phyloP scores from a whole-genome alignment of 2,329 filamentous ascomycete genomes.

The Stenocarpella maydis region DNA sequence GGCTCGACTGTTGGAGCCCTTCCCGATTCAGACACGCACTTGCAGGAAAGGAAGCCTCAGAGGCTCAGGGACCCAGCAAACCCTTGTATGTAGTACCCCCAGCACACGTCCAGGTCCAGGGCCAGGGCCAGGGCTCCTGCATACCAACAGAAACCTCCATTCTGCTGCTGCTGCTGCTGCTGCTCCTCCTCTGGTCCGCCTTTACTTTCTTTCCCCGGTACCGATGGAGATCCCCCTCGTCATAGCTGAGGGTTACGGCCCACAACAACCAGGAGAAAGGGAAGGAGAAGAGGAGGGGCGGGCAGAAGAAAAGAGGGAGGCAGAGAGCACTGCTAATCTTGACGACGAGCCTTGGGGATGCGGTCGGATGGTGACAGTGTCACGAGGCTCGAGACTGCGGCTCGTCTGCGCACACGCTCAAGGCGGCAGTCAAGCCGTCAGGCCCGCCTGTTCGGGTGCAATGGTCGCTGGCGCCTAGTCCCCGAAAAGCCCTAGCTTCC shows the following conservation, averaged over 20 bases:
- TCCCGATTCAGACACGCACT: neutral
- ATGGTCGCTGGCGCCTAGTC: constrained; percentile 25
- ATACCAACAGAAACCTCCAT: constrained; percentile 10
- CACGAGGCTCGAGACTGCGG: neutral
- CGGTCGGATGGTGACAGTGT: neutral
- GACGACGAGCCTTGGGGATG: neutral
- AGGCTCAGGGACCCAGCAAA: neutral
- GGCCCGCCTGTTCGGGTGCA: neutral
- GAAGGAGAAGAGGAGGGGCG: neutral
- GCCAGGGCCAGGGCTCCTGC: neutral
- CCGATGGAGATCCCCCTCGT: constrained; percentile 3
- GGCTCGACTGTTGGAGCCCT: constrained; percentile 12
- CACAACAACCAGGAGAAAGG: constrained; percentile 1
- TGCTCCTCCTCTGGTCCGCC: neutral
- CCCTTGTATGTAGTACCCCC: neutral
- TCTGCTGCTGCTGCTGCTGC: too few species aligned
- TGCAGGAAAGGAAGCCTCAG: constrained; percentile 1
- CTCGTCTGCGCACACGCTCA: constrained; percentile 14
- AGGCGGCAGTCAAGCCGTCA: neutral
- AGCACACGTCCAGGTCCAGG: neutral
- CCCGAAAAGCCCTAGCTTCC: constrained; percentile 10
- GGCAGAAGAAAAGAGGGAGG: neutral
- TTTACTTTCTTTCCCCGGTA: neutral
- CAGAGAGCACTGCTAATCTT: neutral
- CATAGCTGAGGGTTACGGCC: constrained; percentile 5